Conservation (phyloP, 768 basidiomycete genomes). For the Tephrocybe sp. region DNA sequence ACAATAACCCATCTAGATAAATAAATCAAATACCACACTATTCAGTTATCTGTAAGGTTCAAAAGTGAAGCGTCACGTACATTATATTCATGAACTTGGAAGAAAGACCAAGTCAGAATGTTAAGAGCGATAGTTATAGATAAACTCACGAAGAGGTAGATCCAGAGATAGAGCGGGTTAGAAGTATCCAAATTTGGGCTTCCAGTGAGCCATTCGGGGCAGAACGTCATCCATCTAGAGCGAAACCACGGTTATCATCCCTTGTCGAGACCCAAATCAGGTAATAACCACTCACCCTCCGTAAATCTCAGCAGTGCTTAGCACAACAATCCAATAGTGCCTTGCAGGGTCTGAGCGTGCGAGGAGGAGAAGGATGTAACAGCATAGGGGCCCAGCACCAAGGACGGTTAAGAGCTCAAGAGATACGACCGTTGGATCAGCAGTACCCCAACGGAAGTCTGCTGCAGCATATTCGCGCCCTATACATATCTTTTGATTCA, state of each 20-base stretch:
- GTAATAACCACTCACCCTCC: conserved; percentile 50
- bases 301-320: conserved; percentile 75
- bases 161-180: conserved; percentile 71
- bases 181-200: conserved; percentile 70
- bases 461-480: conserved; percentile 83
- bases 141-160: conserved; percentile 71
- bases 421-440: conserved; percentile 79
- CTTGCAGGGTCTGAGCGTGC: conserved; percentile 60
- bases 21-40: background rate
- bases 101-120: background rate
- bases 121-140: background rate
- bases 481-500: conserved; percentile 20
- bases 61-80: conserved; percentile 37
- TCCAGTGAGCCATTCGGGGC: conserved; percentile 81
- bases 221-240: conserved; percentile 84
- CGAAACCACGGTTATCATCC: background rate
- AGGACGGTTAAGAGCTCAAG: conserved; percentile 84
- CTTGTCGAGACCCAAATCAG: background rate
- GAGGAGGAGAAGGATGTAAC: conserved; percentile 67
- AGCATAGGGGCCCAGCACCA: conserved; percentile 71
- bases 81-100: conserved; percentile 76
- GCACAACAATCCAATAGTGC: conserved; percentile 78
- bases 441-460: conserved; percentile 77
- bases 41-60: conserved; percentile 1
- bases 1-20: conserved; percentile 71